Evolutionary conservation across 2,329 filamentous ascomycete genomes (phyloP).

Genomic region (Pseudopyrenochaeta lycopersici): DNA sequence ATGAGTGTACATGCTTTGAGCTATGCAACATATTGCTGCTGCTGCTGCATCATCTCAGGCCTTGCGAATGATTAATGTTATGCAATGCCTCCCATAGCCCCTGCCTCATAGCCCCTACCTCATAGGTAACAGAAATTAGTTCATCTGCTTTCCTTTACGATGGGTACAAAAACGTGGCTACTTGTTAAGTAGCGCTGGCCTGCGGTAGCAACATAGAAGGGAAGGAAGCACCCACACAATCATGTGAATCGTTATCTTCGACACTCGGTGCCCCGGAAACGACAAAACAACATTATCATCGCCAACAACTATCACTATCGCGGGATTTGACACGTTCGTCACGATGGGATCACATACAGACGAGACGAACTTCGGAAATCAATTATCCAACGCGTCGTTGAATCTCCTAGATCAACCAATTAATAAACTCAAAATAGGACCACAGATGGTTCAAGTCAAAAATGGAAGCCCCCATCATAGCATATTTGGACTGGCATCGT

Average conservation of each 20-base stretch:
- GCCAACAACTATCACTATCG: slow-evolving; percentile 23
- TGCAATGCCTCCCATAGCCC: background rate
- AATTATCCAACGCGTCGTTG: background rate
- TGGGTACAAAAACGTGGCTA: background rate
- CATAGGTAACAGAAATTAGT: background rate
- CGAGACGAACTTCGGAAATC: background rate
- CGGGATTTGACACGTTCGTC: slow-evolving; percentile 4
- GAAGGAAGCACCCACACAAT: background rate
- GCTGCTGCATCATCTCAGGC: background rate
- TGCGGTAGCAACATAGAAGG: background rate
- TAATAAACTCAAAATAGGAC: background rate
- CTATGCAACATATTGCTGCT: background rate
- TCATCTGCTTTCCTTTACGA: background rate
- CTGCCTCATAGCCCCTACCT: background rate
- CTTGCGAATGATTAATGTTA: background rate
- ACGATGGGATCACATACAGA: slow-evolving; percentile 4
- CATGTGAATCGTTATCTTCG: background rate
- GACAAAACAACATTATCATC: slow-evolving; percentile 11
- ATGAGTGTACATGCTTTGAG: background rate
- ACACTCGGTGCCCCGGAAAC: background rate
- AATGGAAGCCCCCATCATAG: background rate
- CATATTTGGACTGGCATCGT: background rate
- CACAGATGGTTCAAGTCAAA: background rate
- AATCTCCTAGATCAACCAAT: background rate
- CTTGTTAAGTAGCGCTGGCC: background rate